phyloP scores from a whole-genome alignment of 2,329 filamentous ascomycete species.

The Canariomyces notabilis region DNA sequence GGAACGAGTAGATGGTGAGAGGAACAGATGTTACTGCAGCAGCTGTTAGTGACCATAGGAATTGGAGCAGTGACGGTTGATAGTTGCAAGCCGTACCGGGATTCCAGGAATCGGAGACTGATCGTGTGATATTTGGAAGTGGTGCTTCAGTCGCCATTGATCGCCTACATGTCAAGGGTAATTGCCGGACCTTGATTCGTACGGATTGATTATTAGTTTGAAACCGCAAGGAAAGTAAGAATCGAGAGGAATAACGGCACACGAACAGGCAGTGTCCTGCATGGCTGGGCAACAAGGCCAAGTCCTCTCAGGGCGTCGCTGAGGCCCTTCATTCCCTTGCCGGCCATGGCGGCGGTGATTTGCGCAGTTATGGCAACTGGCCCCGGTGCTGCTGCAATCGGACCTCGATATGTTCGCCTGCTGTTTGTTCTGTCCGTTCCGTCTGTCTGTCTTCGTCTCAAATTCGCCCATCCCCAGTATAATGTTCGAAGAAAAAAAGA shows the following conservation, averaged over 20 bases:
- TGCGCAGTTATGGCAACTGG: constrained; percentile 1
- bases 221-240: not conserved
- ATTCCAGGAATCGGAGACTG: constrained; percentile 38
- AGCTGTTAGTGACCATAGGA: constrained; percentile 30
- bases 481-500: constrained; percentile 21
- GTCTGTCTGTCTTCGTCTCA: constrained; percentile 1
- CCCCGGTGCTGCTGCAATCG: constrained; percentile 13
- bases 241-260: not conserved
- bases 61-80: constrained; percentile 1
- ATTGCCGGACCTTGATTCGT: constrained; percentile 14
- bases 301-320: constrained; percentile 49
- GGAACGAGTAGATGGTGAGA: constrained; percentile 86
- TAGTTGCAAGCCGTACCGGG: constrained; percentile 36
- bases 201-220: constrained; percentile 8
- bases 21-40: constrained; percentile 55
- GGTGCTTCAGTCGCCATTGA: constrained; percentile 53
- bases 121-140: constrained; percentile 34
- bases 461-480: constrained; percentile 2
- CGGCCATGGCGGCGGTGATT: constrained; percentile 37
- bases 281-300: constrained; percentile 41
- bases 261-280: constrained; percentile 29
- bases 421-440: not conserved
- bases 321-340: constrained; percentile 46
- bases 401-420: not conserved
- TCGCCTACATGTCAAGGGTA: constrained; percentile 34